Percentiles rank a stretch among this genome's conserved stretches.
phyloP scores from a whole-genome alignment of 345 rosid species.

The Eucalyptus cloeziana region DNA sequence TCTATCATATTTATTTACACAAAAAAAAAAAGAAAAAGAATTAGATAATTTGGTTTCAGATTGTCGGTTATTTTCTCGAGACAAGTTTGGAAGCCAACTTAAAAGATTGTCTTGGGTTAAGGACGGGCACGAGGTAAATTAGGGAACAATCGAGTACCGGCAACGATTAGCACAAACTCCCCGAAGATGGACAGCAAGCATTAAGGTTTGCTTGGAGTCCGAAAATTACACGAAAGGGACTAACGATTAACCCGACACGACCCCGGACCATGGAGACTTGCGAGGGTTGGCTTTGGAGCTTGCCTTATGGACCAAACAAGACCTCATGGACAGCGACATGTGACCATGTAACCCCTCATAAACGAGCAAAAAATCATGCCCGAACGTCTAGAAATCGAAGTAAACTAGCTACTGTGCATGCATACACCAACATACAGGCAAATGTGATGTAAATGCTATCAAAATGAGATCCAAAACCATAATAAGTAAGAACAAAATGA shows the following conservation, averaged over 20 bases:
- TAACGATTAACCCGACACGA: no score
- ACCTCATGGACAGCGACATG: neutral
- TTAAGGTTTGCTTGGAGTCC: neutral
- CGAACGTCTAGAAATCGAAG: neutral
- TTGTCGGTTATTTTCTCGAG: neutral
- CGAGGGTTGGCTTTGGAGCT: neutral
- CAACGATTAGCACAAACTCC: neutral
- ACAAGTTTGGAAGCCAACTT: neutral
- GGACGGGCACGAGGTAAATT: neutral
- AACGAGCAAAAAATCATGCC: rapidly evolving
- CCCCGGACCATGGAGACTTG: neutral
- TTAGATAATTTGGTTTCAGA: neutral
- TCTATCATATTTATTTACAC: neutral
- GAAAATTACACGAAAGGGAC: neutral
- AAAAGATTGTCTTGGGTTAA: neutral
- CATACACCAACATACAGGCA: neutral
- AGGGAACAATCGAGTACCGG: neutral
- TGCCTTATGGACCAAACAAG: neutral
- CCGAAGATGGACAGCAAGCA: neutral
- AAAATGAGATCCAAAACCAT: no score
- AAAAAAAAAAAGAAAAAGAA: no score
- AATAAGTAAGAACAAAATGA: no score
- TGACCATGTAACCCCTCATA: neutral
- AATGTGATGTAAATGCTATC: no score
- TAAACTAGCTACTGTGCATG: neutral